Evolutionary conservation across 371 early-diverging fungal species (phyloP), one percentile per base, ranked within the genome.

Genomic region (Lichtheimia ramosa): DNA sequence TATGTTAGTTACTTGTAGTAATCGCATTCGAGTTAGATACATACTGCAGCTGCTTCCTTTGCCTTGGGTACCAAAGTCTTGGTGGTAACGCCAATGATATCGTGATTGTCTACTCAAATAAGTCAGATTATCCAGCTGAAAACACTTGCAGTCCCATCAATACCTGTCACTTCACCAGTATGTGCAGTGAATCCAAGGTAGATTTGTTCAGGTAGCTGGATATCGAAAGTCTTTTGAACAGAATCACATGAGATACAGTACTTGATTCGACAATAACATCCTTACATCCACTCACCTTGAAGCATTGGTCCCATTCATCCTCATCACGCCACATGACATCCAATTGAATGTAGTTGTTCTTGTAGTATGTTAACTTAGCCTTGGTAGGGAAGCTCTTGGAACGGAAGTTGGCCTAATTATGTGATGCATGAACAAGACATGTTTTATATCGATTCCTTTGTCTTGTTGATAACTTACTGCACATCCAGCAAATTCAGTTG

Each of bases 141-240:
- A 5, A 34, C 34, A 25, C 25, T n/a, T n/a, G 25, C 28, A 1
- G 1, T 5, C 10, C 10, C 10, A 34, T 8, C 12, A 3, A 24
- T 71, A 84, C 85, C 90, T 39, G 86, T 81, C 39, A 96, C 87
- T 54, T 93, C 96, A 56, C 98, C 98, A 0, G 98, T 98, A 48
- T 86, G 84, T 8, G 96, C 92, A 49, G 91, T 83, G 77, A 96
- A 97, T 12, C 96, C 96, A 23, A 97, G 76, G 71, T 92, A 96
- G 18, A 86, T 81, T 51, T 77, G 68, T 3, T 73, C 61, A 1
- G 97, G 96, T 60, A 98, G 74, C 23, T 74, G 73, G n/a, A 95
- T 83, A 62, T 94, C 84, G 20, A 70, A 62, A 21, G 82, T 72
- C 20, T 66, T 43, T 43, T 5, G 13, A 14, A 23, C 12, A 16